Conservation (phyloP, 345 rosid genomes). For the Turritis glabra region DNA sequence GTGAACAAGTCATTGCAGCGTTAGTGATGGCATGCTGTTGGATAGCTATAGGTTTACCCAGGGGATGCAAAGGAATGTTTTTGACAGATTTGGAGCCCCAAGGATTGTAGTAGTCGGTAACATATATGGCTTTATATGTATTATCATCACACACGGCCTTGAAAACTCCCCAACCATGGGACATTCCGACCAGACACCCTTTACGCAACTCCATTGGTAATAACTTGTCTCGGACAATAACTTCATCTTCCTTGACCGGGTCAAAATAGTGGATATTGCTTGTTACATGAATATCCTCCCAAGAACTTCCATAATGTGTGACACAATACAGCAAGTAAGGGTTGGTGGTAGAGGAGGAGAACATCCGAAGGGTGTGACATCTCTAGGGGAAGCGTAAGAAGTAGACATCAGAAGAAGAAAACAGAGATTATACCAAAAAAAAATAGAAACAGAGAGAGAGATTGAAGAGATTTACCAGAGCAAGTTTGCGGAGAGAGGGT, state of each 20-base stretch:
- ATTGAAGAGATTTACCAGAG: not conserved
- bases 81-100: constrained; percentile 14
- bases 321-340: not conserved
- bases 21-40: not conserved
- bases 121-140: not conserved
- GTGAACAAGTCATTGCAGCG: constrained; percentile 9
- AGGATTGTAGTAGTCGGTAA: constrained; percentile 15
- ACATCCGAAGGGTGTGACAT: not conserved
- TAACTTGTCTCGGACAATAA: not conserved
- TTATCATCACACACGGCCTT: not conserved
- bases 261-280: constrained; percentile 2
- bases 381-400: not conserved
- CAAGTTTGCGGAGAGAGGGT: constrained; percentile 7
- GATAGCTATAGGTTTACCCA: not conserved
- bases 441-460: no score
- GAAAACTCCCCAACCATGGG: constrained; percentile 25
- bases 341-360: constrained; percentile 20
- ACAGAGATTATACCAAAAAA: not conserved
- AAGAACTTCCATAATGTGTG: not conserved
- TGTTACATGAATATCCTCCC: not conserved
- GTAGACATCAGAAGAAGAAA: not conserved
- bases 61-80: not conserved
- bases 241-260: constrained; percentile 1
- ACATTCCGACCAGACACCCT: constrained; percentile 11
- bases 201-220: not conserved